Base-by-base conservation (phyloP, 225 moss, liverwort and hornwort species). In the Antitrichia curtipendula region DNA sequence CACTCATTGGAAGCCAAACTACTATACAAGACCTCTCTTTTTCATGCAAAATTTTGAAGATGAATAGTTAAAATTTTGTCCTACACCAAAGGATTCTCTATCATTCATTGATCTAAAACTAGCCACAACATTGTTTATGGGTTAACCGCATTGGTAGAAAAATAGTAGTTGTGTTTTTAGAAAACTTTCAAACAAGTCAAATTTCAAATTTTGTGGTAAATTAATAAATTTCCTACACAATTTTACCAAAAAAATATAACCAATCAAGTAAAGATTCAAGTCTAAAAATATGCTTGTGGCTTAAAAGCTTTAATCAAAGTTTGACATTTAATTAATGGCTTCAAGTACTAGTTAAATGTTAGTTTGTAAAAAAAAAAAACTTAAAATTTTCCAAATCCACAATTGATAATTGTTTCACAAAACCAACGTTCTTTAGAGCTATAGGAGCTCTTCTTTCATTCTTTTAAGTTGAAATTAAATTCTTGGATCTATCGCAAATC, bases 231-330 rank as follows among this genome's bases (percentile, higher is more conserved):
- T 69, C 4, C 10, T 7, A 23, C 23, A 23, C 1, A 40, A 68
- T 23, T 7, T 69, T 1, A 40, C 1, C 3, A 72, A 9, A 1
- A 72, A 71, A 45, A 43, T 45, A 2, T 43, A 43, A 28, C 45
- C 10, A 28, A 45, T 45, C 2, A 22, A 23, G 2, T 68, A 4
- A 68, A 23, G 13, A 38, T 38, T 66, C 0, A 0, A 22, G 4
- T 13, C 3, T 22, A 12, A 38, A 12, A 12, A n/a, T 21, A 1
- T 1, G 0, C 6, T 15, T 45, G 47, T 10, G 1, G 7, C 10
- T 31, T 18, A 19, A 31, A 11, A 29, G 14, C 18, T 29, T 29
- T 29, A 7, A 19, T 47, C 7, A 31, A 73, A 47, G 11, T 73
- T 73, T 47, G 18, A 47, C 2, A 47, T 10, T 31, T 29, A 47